These are phyloP conservation scores for Wallemia ichthyophaga DNA, from an alignment of 1,284 basidiomycete genomes.

Conservation along the genomic window DNA sequence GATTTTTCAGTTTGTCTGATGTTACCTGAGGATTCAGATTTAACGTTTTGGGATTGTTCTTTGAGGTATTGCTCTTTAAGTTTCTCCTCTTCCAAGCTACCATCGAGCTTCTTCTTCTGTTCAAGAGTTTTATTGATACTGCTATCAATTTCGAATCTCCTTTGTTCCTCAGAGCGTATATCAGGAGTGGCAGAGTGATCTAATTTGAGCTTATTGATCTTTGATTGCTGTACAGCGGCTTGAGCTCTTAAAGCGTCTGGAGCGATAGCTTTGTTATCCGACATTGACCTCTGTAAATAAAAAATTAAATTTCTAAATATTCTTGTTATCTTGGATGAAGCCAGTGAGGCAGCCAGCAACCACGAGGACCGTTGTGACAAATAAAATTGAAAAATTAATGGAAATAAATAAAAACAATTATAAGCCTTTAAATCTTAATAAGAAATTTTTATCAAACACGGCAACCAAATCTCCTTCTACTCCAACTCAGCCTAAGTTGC, in stretches of 20 bases:
- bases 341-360: no score
- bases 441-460: not conserved
- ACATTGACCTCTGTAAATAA: not conserved
- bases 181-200: not conserved
- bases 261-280: not conserved
- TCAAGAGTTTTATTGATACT: not conserved
- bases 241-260: not conserved
- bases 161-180: not conserved
- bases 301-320: not conserved
- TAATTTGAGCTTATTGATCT: not conserved
- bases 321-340: no score
- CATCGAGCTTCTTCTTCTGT: not conserved
- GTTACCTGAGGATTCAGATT: not conserved
- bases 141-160: not conserved
- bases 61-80: not conserved
- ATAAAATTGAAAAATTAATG: not conserved
- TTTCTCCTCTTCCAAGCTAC: not conserved
- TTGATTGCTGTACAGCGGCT: not conserved
- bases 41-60: not conserved
- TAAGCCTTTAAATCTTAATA: not conserved
- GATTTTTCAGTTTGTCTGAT: not conserved
- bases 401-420: not conserved
- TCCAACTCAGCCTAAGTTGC: not conserved
- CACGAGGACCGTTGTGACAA: no score
- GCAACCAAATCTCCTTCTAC: not conserved